These are phyloP conservation scores for Perilla frutescens DNA, from an alignment of 257 asterid genomes.

Conservation along the genomic window DNA sequence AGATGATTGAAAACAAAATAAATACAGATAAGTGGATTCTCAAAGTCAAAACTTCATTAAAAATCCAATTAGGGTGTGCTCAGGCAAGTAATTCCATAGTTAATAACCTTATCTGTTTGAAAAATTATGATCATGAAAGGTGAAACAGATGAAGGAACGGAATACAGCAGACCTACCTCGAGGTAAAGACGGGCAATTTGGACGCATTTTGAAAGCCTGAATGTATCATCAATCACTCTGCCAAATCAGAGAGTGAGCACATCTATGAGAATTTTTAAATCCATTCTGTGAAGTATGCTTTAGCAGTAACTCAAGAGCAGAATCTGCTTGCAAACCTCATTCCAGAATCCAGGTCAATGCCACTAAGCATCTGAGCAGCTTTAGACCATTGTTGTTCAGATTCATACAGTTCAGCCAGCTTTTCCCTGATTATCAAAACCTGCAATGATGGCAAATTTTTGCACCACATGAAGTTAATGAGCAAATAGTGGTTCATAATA, in stretches of 20 bases:
- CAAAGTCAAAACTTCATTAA: slow-evolving; percentile 13
- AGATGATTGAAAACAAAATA: slow-evolving; percentile 9
- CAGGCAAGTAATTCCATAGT: not conserved
- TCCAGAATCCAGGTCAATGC: slow-evolving; percentile 98
- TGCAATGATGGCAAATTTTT: slow-evolving; percentile 36
- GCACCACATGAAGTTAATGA: slow-evolving; percentile 20
- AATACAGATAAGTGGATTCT: slow-evolving; percentile 23
- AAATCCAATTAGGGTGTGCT: slow-evolving; percentile 10
- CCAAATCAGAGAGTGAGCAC: slow-evolving; percentile 32
- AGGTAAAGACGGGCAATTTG: slow-evolving; percentile 97
- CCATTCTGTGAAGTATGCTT: slow-evolving; percentile 15
- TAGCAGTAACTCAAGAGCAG: slow-evolving; percentile 14
- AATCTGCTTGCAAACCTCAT: slow-evolving; percentile 71
- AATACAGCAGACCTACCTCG: slow-evolving; percentile 58
- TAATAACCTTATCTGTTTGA: not conserved
- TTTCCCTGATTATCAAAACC: slow-evolving; percentile 94
- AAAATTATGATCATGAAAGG: not conserved
- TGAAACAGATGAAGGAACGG: not conserved
- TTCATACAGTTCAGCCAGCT: slow-evolving; percentile 91
- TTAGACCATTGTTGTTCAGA: slow-evolving; percentile 95
- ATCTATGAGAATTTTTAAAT: slow-evolving; percentile 14
- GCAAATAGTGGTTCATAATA: slow-evolving; percentile 14
- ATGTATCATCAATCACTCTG: slow-evolving; percentile 93
- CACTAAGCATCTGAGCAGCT: slow-evolving; percentile 99
- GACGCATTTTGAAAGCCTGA: slow-evolving; percentile 89